These are phyloP conservation scores for Taiwanofungus camphoratus DNA, from an alignment of 1,284 basidiomycete species.

Conservation along the genomic window DNA sequence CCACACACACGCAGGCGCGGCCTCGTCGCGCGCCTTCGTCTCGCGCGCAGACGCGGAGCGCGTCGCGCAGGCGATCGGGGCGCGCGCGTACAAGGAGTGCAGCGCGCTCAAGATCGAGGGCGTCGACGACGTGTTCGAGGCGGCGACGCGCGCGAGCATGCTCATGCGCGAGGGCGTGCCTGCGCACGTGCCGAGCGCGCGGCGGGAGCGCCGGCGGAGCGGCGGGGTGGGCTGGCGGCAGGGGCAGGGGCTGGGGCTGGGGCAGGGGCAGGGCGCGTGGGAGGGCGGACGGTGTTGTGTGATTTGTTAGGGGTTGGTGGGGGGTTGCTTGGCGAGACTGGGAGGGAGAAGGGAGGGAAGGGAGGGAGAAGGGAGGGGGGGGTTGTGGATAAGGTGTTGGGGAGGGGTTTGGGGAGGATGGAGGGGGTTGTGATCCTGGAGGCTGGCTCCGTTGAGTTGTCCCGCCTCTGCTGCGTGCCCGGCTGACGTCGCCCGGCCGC, in stretches of 20 bases:
- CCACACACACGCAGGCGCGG: constrained; percentile 5
- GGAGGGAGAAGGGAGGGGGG: background rate
- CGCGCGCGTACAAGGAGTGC: constrained; percentile 90
- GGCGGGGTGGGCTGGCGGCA: too few species aligned
- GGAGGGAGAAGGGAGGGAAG: background rate
- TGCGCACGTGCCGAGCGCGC: constrained; percentile 29
- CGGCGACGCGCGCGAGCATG: constrained; percentile 91
- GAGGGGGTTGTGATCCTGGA: too few species aligned
- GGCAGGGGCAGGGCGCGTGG: constrained; percentile 36
- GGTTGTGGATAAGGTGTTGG: background rate
- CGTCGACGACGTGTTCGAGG: constrained; percentile 94
- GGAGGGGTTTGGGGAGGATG: too few species aligned
- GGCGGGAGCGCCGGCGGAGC: constrained; percentile 30
- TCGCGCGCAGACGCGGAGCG: constrained; percentile 72
- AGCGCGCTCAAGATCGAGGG: constrained; percentile 88
- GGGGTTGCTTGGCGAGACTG: background rate
- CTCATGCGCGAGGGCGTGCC: constrained; percentile 81
- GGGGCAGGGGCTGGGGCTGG: too few species aligned
- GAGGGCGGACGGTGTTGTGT: constrained; percentile 39
- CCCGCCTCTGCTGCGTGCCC: too few species aligned
- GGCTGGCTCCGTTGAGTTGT: too few species aligned
- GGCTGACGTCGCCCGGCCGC: too few species aligned
- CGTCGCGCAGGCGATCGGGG: constrained; percentile 77
- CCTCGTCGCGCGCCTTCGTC: constrained; percentile 39
- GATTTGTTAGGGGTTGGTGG: constrained; percentile 25